These are phyloP conservation scores for Yarrowia porcina DNA, from an alignment of 805 yeast species.

Conservation along the genomic window DNA sequence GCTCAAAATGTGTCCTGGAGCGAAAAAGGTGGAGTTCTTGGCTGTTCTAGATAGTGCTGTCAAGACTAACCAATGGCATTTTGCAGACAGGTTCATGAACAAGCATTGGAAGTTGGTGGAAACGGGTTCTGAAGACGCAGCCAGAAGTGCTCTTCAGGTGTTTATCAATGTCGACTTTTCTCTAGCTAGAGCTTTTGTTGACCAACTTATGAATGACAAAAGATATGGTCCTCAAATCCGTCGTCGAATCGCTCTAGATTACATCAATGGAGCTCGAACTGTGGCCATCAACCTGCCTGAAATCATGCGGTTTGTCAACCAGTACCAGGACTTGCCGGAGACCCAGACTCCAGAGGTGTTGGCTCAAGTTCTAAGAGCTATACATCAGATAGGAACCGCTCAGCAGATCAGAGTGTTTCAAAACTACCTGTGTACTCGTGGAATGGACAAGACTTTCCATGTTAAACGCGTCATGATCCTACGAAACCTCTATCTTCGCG, in stretches of 20 bases:
- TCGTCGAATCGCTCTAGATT: no score
- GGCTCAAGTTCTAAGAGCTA: background rate
- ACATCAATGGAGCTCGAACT: background rate
- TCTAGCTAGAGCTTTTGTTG: constrained; percentile 1
- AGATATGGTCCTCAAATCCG: no score
- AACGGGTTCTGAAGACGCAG: background rate
- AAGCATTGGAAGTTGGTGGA: constrained; percentile 1
- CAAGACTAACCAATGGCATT: background rate
- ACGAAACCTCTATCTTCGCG: background rate
- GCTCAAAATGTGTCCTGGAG: background rate
- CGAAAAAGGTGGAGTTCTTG: background rate
- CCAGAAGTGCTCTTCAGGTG: background rate
- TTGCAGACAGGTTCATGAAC: background rate
- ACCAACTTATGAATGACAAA: constrained; percentile 19
- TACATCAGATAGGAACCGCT: background rate
- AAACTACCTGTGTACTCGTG: background rate
- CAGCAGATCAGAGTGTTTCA: background rate
- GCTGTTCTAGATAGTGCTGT: background rate
- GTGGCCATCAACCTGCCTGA: background rate
- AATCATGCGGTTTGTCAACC: constrained; percentile 2
- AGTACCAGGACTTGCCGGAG: background rate
- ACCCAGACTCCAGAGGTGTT: background rate
- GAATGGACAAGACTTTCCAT: background rate
- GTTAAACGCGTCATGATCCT: background rate
- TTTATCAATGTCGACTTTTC: constrained; percentile 12